Conservation (phyloP, 176 grass and related monocot species). For the Juncus inflexus region DNA sequence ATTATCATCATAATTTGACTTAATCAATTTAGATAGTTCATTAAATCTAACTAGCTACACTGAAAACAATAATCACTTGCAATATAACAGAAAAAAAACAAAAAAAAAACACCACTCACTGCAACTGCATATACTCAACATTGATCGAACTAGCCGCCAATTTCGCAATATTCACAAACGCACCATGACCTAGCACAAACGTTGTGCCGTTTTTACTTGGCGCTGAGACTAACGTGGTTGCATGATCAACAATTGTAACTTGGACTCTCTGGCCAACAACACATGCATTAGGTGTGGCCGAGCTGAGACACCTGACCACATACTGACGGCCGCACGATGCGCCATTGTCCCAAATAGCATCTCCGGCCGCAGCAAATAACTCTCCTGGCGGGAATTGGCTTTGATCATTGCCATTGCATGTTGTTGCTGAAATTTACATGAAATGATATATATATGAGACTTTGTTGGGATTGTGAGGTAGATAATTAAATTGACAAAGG, state of each 20-base stretch:
- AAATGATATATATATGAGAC: not conserved
- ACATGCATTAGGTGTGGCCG: slow-evolving; percentile 23
- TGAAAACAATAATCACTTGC: no score
- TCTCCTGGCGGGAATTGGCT: slow-evolving; percentile 35
- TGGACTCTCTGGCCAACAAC: slow-evolving; percentile 16
- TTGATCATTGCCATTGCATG: slow-evolving; percentile 33
- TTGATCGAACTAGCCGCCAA: slow-evolving; percentile 23
- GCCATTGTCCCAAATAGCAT: slow-evolving; percentile 48
- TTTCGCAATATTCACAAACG: slow-evolving; percentile 22
- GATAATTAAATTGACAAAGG: no score
- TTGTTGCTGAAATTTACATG: slow-evolving; percentile 32
- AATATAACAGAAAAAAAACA: no score
- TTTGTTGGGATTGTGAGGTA: not conserved
- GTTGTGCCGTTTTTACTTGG: slow-evolving; percentile 30
- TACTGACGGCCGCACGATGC: slow-evolving; percentile 40
- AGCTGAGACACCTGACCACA: slow-evolving; percentile 40
- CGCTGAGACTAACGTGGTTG: slow-evolving; percentile 22
- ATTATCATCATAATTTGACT: no score
- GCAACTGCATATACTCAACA: slow-evolving; percentile 35
- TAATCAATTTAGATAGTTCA: no score
- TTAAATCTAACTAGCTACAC: no score
- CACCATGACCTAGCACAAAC: slow-evolving; percentile 17
- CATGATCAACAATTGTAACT: slow-evolving; percentile 31
- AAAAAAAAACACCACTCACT: slow-evolving; percentile 1
- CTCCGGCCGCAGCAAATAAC: slow-evolving; percentile 36